Evolutionary conservation across 371 early-diverging fungal genomes (phyloP).

Genomic region (Conidiobolus incongruus): DNA sequence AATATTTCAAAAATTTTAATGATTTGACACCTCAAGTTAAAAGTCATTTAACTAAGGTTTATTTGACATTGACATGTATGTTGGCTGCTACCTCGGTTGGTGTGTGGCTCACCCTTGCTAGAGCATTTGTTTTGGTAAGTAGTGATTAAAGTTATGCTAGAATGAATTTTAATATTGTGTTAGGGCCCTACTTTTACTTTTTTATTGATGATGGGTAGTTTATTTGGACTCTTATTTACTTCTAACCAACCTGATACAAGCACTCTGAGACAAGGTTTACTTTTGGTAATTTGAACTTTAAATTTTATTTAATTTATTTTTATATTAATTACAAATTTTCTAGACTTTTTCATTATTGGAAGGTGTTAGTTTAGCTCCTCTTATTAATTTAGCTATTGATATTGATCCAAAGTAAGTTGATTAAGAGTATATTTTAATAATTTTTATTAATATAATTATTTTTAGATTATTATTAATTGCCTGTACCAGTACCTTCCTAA

Average conservation of each 20-base stretch:
- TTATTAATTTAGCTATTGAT: neutral
- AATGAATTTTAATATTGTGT: neutral
- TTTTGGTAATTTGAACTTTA: neutral
- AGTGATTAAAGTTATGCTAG: neutral
- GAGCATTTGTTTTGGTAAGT: neutral
- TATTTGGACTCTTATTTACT: neutral
- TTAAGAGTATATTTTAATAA: neutral
- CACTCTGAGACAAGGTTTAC: neutral
- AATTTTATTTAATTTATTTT: neutral
- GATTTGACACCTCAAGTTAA: slow-evolving; percentile 2
- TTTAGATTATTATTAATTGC: slow-evolving; percentile 7
- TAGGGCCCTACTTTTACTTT: neutral
- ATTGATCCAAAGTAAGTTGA: slow-evolving; percentile 4
- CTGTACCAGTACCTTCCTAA: slow-evolving; percentile 8
- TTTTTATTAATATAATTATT: neutral
- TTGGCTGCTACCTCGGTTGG: neutral
- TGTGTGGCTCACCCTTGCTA: neutral
- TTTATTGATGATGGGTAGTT: neutral
- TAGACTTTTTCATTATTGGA: slow-evolving; percentile 2
- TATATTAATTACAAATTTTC: neutral
- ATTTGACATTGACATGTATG: slow-evolving; percentile 1
- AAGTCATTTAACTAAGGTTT: slow-evolving; percentile 2
- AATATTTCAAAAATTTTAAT: slow-evolving; percentile 2
- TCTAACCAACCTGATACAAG: neutral
- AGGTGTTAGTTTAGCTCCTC: slow-evolving; percentile 1